A percentile compares a stretch with the other conserved stretches of the same genome.
phyloP scores from a whole-genome alignment of 768 basidiomycete genomes.

The Mycena rebaudengoi region DNA sequence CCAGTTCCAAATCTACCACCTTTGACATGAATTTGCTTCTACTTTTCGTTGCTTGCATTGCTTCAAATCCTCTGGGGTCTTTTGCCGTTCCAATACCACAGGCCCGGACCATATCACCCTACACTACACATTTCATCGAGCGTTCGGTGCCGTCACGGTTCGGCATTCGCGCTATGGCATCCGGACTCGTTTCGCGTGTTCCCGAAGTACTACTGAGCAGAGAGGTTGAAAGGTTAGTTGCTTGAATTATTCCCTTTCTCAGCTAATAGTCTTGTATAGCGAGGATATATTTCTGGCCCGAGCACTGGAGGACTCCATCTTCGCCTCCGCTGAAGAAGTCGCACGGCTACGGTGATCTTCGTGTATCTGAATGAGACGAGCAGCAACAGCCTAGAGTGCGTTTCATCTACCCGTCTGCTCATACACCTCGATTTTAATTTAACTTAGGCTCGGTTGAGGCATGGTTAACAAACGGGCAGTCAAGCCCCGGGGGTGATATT shows the following conservation, averaged over 20 bases:
- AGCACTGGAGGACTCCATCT: constrained; percentile 20
- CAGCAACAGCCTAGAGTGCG: too few species aligned
- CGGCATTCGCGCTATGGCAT: constrained; percentile 5
- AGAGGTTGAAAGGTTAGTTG: constrained; percentile 4
- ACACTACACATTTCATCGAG: constrained; percentile 16
- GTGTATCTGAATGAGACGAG: too few species aligned
- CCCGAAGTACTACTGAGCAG: constrained; percentile 9
- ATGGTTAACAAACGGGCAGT: too few species aligned
- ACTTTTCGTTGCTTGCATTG: background rate
- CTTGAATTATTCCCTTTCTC: background rate
- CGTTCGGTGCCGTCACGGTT: background rate
- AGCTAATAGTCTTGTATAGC: background rate
- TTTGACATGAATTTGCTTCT: constrained; percentile 20
- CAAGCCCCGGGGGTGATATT: too few species aligned
- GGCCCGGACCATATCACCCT: constrained; percentile 20
- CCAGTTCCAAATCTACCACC: background rate
- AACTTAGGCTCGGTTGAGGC: too few species aligned
- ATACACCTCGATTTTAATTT: too few species aligned
- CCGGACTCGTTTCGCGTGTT: constrained; percentile 20
- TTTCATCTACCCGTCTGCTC: too few species aligned
- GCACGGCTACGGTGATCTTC: too few species aligned
- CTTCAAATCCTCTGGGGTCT: background rate
- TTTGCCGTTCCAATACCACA: constrained; percentile 21
- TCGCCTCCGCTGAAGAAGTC: constrained; percentile 15
- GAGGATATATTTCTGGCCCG: constrained; percentile 26